Evolutionary conservation across 768 basidiomycete genomes (phyloP), one percentile per base, ranked within the genome.

Genomic region (Phaeotremella skinneri): DNA sequence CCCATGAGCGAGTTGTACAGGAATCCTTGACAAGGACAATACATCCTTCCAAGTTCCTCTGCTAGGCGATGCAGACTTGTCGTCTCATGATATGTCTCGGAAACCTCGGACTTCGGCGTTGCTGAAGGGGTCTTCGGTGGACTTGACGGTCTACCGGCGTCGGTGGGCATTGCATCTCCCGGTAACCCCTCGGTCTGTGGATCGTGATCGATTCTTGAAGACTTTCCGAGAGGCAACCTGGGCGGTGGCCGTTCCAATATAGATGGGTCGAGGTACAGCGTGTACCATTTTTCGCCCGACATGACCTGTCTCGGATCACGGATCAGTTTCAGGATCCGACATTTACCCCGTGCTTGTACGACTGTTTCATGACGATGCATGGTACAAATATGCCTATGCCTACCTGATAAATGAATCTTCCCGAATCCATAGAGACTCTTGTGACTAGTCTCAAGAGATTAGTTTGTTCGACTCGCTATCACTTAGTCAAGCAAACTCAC

Each of bases 1-100:
- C 64, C 66, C 14, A 56, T 58, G 6, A 73, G 47, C n/a, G 67
- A 66, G 37, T 70, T 67, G 63, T 68, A 73, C 30, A 52, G 49
- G 54, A 61, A 73, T 0, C 71, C 71, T 7, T 67, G 54, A 59
- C 71, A 73, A 14, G 71, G 68, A 52, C 71, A 73, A 48, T 70
- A 73, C 58, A 67, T 62, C 52, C 56, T 58, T 23, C 52, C 41
- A 20, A 69, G 27, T 41, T 52, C 27, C 13, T 47, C 27, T 3
- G 49, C 50, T 9, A 51, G 37, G 11, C 37, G 9, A 9, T 39
- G 11, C 11, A 39, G 11, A 9, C n/a, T 39, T 39, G 37, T 9
- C 9, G n/a, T 39, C 9, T n/a, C 11, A 39, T 39, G 11, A 9
- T 39, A 9, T 39, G n/a, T 39, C 37, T 39, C 37, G 9, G 37